Evolutionary conservation across 116 monocot genomes (phyloP).

Genomic region (Cymodocea nodosa): DNA sequence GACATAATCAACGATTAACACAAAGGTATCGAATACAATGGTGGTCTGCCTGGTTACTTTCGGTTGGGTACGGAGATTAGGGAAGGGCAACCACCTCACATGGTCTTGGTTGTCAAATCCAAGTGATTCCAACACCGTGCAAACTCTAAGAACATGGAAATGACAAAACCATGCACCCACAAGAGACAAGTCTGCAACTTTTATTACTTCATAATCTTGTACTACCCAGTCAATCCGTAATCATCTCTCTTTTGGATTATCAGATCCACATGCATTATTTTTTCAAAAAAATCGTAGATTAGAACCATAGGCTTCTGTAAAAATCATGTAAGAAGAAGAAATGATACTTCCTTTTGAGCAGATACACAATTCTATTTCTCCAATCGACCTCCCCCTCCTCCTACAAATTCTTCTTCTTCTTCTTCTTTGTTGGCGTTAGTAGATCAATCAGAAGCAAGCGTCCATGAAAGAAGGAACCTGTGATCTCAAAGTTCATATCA

Average conservation of each 20-base stretch:
- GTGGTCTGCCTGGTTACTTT: neutral
- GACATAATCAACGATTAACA: too few species aligned
- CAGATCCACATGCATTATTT: neutral
- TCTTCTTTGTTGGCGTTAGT: neutral
- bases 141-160: neutral
- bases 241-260: neutral
- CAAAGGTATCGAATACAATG: neutral
- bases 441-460: neutral
- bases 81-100: neutral
- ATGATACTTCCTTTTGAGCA: too few species aligned
- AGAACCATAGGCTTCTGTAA: neutral
- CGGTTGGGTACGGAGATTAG: neutral
- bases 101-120: neutral
- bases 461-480: constrained; percentile 26
- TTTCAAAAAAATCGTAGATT: neutral
- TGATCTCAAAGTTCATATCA: constrained; percentile 72
- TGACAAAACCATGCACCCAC: neutral
- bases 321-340: too few species aligned
- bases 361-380: too few species aligned
- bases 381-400: neutral
- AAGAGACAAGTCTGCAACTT: too few species aligned
- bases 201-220: too few species aligned
- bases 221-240: neutral
- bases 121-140: constrained; percentile 3
- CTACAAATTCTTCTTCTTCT: neutral